Evolutionary conservation across 306 rosid species (phyloP), one percentile per base, ranked within the genome.

Genomic region (Sicyos baderoa): DNA sequence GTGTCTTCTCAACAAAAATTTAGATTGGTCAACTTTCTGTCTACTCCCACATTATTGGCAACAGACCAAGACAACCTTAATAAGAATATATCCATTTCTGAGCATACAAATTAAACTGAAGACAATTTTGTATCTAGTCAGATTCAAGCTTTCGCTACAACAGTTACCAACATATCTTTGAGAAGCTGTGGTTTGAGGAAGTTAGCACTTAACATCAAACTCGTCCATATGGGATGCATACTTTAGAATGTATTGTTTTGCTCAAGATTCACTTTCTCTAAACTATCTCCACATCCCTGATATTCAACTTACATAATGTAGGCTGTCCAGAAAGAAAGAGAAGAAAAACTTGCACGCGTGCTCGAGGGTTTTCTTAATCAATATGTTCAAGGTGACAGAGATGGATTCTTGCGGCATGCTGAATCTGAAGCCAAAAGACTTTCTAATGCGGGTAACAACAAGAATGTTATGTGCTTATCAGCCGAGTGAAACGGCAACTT

Each of bases 261-360:
- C 13, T 45, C 54, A 65, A 65, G 29, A 45, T 6, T 16, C 56
- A 22, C 42, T 75, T 65, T 37, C 67, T 67, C 68, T 66, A 27
- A 14, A 71, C 16, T 37, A 22, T 29, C 49, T 65, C 48, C n/a
- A 48, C 25, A 51, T 70, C 47, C 50, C 72, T 54, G 12, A 70
- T 23, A 65, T 73, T 21, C 47, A 76, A 76, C 40, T 15, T 63
- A 55, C 71, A 25, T 45, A 23, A n/a, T 61, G 66, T 75, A 93
- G 97, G 90, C 80, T 57, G 86, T 90, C 65, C 96, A 90, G 68
- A 88, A 59, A 80, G 99, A 93, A 79, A 86, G 99, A 80, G 99
- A 90, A 72, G 99, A 93, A 79, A 88, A 79, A 81, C 84, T 93
- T 66, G 91, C 91, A 32, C 83, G 86, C 57, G 57, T 54, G 17